A percentile compares a stretch with the other conserved stretches of the same genome.
These are phyloP conservation scores for Flaveria bidentis DNA, from an alignment of 129 eudicot species.

Conservation along the genomic window DNA sequence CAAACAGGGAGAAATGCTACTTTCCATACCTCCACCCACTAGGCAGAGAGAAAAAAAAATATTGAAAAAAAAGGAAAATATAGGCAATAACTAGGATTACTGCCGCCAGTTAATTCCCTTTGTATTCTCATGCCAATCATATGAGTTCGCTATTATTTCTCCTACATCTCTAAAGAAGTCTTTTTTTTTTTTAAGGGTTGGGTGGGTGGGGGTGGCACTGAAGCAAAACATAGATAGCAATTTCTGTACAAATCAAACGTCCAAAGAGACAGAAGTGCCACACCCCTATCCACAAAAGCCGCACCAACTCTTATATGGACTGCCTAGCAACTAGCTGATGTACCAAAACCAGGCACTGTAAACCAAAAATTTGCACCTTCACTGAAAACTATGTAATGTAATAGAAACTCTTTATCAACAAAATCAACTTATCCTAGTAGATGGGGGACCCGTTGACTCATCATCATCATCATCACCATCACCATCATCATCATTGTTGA, in stretches of 20 bases:
- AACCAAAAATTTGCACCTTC: slow-evolving; percentile 37
- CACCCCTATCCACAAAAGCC: slow-evolving; percentile 36
- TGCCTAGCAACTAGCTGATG: slow-evolving; percentile 33
- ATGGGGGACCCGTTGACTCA: slow-evolving; percentile 26
- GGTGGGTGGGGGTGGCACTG: slow-evolving; percentile 30
- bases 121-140: slow-evolving; percentile 38
- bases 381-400: slow-evolving; percentile 15
- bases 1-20: too few species aligned
- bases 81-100: slow-evolving; percentile 16
- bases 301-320: slow-evolving; percentile 37
- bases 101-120: slow-evolving; percentile 21
- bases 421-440: slow-evolving; percentile 32
- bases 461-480: background rate
- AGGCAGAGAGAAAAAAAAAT: too few species aligned
- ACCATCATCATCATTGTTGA: background rate
- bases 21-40: too few species aligned
- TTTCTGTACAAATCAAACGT: slow-evolving; percentile 43
- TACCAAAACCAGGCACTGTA: slow-evolving; percentile 43
- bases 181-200: background rate
- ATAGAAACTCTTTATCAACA: slow-evolving; percentile 32
- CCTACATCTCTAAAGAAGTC: slow-evolving; percentile 24
- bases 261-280: slow-evolving; percentile 32
- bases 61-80: background rate
- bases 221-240: slow-evolving; percentile 29
- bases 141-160: slow-evolving; percentile 32